These are phyloP conservation scores for Trametes meyenii DNA, from an alignment of 768 basidiomycete species.

Conservation along the genomic window DNA sequence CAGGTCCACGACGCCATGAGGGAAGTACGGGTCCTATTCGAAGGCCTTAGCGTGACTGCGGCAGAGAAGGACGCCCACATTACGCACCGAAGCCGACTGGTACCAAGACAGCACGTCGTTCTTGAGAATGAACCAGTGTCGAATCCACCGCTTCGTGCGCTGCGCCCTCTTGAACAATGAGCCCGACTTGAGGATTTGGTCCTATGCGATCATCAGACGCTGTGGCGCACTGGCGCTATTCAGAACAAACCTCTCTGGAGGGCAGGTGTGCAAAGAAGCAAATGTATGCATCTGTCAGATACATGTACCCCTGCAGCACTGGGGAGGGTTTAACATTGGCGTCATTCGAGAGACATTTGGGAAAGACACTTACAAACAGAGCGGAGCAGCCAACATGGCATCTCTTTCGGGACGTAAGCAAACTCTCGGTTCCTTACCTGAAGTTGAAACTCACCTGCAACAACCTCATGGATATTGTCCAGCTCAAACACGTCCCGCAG, in stretches of 20 bases:
- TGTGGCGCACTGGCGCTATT: neutral
- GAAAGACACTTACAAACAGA: slow-evolving; percentile 72
- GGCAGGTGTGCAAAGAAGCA: slow-evolving; percentile 99
- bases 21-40: slow-evolving; percentile 92
- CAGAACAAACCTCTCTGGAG: slow-evolving; percentile 67
- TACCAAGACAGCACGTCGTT: slow-evolving; percentile 98
- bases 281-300: slow-evolving; percentile 88
- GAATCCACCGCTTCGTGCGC: slow-evolving; percentile 89
- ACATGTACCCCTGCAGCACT: slow-evolving; percentile 98
- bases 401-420: slow-evolving; percentile 51
- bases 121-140: slow-evolving; percentile 96
- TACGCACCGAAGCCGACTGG: slow-evolving; percentile 81
- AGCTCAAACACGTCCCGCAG: slow-evolving; percentile 87
- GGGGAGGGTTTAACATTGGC: slow-evolving; percentile 20
- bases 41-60: neutral
- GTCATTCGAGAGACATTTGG: neutral
- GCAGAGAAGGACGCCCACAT: neutral
- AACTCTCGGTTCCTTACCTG: neutral
- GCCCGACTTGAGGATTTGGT: slow-evolving; percentile 92
- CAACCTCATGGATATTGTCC: slow-evolving; percentile 79
- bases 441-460: slow-evolving; percentile 60
- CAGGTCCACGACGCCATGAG: slow-evolving; percentile 93
- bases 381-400: slow-evolving; percentile 92
- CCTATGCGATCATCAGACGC: slow-evolving; percentile 47
- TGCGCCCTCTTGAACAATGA: slow-evolving; percentile 85